Conservation (phyloP, 495 filamentous ascomycete genomes). For the Hypoxylon crocopeplum region DNA sequence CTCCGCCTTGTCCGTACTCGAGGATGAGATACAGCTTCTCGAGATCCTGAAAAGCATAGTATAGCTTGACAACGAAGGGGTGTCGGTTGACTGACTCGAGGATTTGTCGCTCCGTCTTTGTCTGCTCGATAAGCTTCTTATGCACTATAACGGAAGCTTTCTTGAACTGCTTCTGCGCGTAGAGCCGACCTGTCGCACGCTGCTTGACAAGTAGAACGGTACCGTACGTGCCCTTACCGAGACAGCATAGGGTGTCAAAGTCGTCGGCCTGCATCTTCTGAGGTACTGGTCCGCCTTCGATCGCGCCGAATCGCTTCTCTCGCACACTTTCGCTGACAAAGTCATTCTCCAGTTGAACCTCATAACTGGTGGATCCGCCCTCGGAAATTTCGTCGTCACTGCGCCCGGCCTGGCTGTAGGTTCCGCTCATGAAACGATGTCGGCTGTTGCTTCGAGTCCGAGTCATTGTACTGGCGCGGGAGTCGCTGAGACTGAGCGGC, state of each 20-base stretch:
- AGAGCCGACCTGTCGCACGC: constrained; percentile 82
- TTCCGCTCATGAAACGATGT: constrained; percentile 38
- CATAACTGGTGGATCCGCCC: constrained; percentile 69
- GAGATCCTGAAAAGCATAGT: constrained; percentile 97
- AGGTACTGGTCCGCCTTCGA: constrained; percentile 52
- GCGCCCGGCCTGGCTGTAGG: no score
- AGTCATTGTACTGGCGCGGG: constrained; percentile 50
- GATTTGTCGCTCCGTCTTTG: constrained; percentile 92
- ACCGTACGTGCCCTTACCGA: constrained; percentile 95
- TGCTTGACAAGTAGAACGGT: constrained; percentile 94
- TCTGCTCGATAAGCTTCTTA: constrained; percentile 93
- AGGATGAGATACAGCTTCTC: constrained; percentile 98
- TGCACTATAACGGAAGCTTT: constrained; percentile 92
- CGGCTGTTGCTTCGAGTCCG: constrained; percentile 50
- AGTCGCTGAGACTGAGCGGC: constrained; percentile 61
- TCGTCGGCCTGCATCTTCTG: constrained; percentile 92
- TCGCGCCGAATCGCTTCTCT: constrained; percentile 43
- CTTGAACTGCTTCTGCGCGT: constrained; percentile 97
- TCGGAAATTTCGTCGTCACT: constrained; percentile 55
- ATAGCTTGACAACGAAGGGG: constrained; percentile 96
- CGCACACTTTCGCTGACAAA: constrained; percentile 79
- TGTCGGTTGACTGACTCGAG: constrained; percentile 94
- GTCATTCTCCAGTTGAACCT: constrained; percentile 86
- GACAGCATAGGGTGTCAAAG: constrained; percentile 90
- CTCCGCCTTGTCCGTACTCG: constrained; percentile 97